A percentile compares a stretch with the other conserved stretches of the same genome.
phyloP scores from a whole-genome alignment of 2,329 filamentous ascomycete genomes.

The Calonectria henricotiae region DNA sequence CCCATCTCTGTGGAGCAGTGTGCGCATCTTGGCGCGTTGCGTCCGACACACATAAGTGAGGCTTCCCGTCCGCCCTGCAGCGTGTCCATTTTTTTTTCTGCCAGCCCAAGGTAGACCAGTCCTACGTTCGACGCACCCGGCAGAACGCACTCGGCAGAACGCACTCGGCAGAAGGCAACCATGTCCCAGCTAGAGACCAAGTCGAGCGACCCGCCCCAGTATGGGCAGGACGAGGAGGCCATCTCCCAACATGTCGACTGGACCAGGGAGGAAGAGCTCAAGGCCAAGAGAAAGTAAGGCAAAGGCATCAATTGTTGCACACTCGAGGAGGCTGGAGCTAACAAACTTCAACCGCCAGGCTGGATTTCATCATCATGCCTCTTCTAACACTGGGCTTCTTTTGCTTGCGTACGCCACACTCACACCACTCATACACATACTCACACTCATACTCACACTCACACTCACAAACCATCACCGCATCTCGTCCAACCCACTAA shows the following conservation, averaged over 20 bases:
- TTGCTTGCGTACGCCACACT: conserved; percentile 58
- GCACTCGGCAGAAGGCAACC: conserved; percentile 13
- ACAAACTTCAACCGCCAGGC: conserved; percentile 44
- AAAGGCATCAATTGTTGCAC: neutral
- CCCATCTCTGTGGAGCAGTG: conserved; percentile 1
- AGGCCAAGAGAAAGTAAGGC: conserved; percentile 60
- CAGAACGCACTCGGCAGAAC: conserved; percentile 12
- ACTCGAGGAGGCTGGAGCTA: neutral
- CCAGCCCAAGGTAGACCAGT: conserved; percentile 4
- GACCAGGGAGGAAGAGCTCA: conserved; percentile 57
- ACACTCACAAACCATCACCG: too few relatives aligned
- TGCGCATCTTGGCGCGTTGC: conserved; percentile 18
- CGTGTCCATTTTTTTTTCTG: neutral
- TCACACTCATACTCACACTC: too few relatives aligned
- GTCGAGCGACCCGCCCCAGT: conserved; percentile 39
- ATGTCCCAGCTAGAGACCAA: conserved; percentile 44
- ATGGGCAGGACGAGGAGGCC: conserved; percentile 54
- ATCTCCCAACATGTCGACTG: conserved; percentile 55
- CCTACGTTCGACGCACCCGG: conserved; percentile 8
- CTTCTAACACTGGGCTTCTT: conserved; percentile 63
- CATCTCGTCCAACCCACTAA: conserved; percentile 9
- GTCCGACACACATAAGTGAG: conserved; percentile 21
- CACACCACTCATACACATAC: neutral
- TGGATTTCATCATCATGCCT: conserved; percentile 63
- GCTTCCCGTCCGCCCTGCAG: neutral